Conservation (phyloP, 2,329 filamentous ascomycete species). For the Bipolaris zeicola region DNA sequence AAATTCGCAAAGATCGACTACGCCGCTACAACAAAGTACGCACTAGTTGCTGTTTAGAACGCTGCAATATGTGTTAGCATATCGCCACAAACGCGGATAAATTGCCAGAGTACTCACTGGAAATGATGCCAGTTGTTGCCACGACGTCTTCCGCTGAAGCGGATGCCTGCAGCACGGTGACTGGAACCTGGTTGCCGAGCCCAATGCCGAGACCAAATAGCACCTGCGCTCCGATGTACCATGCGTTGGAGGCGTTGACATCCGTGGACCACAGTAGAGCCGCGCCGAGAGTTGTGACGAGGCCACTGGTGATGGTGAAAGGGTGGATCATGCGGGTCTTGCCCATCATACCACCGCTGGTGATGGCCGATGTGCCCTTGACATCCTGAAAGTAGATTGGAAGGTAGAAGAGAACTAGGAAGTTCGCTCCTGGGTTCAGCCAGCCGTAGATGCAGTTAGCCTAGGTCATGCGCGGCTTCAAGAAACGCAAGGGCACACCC, state of each 20-base stretch:
- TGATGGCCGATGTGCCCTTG: not conserved
- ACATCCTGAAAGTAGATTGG: not conserved
- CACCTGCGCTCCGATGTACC: not conserved
- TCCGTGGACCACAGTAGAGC: not conserved
- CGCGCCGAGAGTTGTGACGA: not conserved
- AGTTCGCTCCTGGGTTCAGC: too few relatives aligned
- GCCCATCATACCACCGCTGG: not conserved
- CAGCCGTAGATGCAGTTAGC: too few relatives aligned
- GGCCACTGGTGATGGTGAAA: not conserved
- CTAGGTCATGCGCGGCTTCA: too few relatives aligned
- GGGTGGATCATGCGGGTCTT: conserved; percentile 15
- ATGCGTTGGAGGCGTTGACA: not conserved
- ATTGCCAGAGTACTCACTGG: not conserved
- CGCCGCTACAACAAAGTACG: not conserved
- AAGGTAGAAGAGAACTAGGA: not conserved
- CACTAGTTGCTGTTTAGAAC: not conserved
- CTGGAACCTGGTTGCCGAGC: not conserved
- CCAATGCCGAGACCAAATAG: not conserved
- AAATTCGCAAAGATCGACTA: not conserved
- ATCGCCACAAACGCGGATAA: too few relatives aligned
- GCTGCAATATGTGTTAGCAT: not conserved
- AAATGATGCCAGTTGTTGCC: not conserved
- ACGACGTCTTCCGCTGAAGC: not conserved
- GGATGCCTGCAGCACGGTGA: not conserved
- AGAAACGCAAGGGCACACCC: too few relatives aligned